phyloP scores from a whole-genome alignment of 352 stramenopile species.

The Pilasporangium apinafurcum region DNA sequence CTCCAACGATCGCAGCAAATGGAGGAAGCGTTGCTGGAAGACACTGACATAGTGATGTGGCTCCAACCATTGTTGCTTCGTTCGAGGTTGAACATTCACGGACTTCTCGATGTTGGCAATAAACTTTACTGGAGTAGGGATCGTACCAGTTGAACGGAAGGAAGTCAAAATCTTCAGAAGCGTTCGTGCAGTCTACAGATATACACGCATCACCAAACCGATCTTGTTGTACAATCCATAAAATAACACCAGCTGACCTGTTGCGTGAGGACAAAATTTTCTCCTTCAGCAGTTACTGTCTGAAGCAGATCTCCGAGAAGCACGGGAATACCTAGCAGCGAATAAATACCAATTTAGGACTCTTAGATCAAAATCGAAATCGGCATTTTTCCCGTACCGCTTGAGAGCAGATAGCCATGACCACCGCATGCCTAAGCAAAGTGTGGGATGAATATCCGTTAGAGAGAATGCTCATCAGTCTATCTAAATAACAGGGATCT shows the following conservation, averaged over 20 bases:
- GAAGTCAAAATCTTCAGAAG: conserved; percentile 35
- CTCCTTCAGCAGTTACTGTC: conserved; percentile 94
- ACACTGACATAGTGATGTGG: conserved; percentile 26
- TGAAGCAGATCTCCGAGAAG: conserved; percentile 91
- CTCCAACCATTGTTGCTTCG: conserved; percentile 24
- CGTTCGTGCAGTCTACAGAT: conserved; percentile 29
- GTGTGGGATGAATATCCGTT: no score
- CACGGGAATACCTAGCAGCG: conserved; percentile 47
- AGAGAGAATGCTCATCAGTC: no score
- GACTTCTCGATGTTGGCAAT: conserved; percentile 40
- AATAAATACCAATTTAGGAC: no score
- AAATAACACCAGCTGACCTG: conserved; percentile 45
- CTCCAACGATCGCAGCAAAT: conserved; percentile 34
- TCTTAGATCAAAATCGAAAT: no score
- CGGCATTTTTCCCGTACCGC: no score
- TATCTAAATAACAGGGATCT: no score
- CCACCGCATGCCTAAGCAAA: conserved; percentile 85
- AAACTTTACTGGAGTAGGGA: conserved; percentile 34
- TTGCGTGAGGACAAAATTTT: conserved; percentile 95
- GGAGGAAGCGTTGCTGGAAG: conserved; percentile 54
- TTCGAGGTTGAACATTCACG: conserved; percentile 8
- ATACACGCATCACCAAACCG: no score
- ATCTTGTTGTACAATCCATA: background rate
- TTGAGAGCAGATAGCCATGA: conserved; percentile 90
- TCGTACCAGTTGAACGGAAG: conserved; percentile 17